Evolutionary conservation across 2,329 filamentous ascomycete species (phyloP), one percentile per base, ranked within the genome.

Genomic region (Hypoxylon rubiginosum): DNA sequence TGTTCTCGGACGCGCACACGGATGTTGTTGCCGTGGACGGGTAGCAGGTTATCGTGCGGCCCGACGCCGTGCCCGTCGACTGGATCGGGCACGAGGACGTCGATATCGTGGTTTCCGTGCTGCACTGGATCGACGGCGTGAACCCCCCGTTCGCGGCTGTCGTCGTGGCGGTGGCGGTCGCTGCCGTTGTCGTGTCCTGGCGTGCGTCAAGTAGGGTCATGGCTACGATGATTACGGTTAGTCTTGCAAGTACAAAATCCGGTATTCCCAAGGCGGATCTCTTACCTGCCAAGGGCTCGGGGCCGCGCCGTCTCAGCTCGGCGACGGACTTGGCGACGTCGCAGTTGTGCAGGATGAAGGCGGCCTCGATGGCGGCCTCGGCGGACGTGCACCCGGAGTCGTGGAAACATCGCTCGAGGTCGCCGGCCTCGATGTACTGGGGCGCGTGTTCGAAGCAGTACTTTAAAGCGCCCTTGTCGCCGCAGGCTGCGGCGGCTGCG

Each of bases 401-500:
- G 26, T 70, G 54, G 65, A 80, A 80, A 67, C 80, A 82, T 11
- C 67, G 66, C 68, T 81, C 76, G 61, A 87, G 64, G 51, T 81
- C 77, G 17, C 64, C 57, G 13, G 73, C 54, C 50, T 73, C 70
- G 62, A 78, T 69, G 67, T 74, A 66, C 57, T 71, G 53, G 13
- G 78, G 66, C 30, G 79, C 76, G 34, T 73, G 67, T 9, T 71
- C 64, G 53, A 87, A 77, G 74, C 85, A 87, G 71, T 77, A 63
- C 55, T 76, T 73, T 67, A 86, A 77, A 41, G 79, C 77, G 60
- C 74, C 76, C 61, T 74, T 73, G 71, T 84, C 74, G 50, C 82
- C 84, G 74, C 85, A 86, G 57, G 77, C 77, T 13, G 83, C 77
- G 41, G 76, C 74, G 15, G 62, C 67, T 50, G 82, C 80, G 52